These are phyloP conservation scores for Scedosporium dehoogii DNA, from an alignment of 2,329 filamentous ascomycete genomes.

Conservation along the genomic window DNA sequence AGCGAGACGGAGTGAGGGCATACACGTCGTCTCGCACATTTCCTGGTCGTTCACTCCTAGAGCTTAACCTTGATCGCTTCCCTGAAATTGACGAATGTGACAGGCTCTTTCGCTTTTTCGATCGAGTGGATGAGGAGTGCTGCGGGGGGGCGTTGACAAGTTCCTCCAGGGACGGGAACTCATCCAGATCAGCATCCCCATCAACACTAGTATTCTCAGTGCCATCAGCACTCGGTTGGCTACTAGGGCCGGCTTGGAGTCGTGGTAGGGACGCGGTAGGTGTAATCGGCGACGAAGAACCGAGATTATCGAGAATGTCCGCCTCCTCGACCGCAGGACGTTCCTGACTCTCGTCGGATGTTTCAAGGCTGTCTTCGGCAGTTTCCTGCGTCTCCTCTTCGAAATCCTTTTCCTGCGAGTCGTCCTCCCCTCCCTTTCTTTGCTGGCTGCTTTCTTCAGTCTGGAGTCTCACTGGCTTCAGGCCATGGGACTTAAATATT, in stretches of 20 bases:
- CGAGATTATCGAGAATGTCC: constrained; percentile 2
- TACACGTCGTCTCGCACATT: not conserved
- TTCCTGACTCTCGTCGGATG: constrained; percentile 26
- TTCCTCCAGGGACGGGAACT: constrained; percentile 25
- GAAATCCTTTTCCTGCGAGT: constrained; percentile 40
- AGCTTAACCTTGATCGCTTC: not conserved
- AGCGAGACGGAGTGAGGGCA: not conserved
- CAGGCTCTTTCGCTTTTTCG: constrained; percentile 7
- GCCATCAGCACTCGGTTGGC: constrained; percentile 21
- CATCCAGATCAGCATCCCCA: constrained; percentile 20
- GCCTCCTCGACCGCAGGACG: constrained; percentile 10
- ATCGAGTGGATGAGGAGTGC: not conserved
- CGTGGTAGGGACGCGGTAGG: constrained; percentile 9
- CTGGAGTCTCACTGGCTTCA: constrained; percentile 38
- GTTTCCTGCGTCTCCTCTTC: constrained; percentile 26
- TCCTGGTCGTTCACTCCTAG: not conserved
- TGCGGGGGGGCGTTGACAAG: constrained; percentile 16
- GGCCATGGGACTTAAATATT: constrained; percentile 41
- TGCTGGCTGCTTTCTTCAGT: constrained; percentile 20
- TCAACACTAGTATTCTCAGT: constrained; percentile 26
- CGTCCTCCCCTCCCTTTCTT: constrained; percentile 20
- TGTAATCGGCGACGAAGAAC: constrained; percentile 6
- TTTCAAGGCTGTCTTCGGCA: constrained; percentile 12
- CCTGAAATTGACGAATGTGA: not conserved
- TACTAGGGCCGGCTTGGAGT: constrained; percentile 19